Conservation (phyloP, 257 asterid species). For the Hygrophila difformis region DNA sequence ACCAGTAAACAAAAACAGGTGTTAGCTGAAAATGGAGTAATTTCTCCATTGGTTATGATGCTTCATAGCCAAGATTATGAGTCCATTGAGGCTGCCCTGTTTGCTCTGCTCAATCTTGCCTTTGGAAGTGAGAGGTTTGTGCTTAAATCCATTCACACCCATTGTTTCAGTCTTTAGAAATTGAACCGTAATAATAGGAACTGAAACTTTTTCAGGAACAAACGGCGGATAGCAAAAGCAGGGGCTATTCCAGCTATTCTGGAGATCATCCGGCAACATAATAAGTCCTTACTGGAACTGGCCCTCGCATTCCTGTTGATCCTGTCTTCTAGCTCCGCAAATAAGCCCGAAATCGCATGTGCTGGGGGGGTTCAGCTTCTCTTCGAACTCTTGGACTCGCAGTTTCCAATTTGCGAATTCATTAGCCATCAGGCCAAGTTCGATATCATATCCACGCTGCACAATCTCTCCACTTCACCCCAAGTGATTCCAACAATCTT, state of each 20-base stretch:
- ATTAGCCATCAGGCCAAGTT: slow-evolving; percentile 42
- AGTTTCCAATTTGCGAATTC: slow-evolving; percentile 21
- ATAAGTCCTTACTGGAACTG: slow-evolving; percentile 30
- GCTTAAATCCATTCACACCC: too few species aligned
- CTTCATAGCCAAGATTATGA: slow-evolving; percentile 19
- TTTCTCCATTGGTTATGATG: slow-evolving; percentile 48
- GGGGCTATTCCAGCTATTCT: slow-evolving; percentile 44
- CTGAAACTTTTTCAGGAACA: slow-evolving; percentile 44
- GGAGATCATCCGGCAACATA: slow-evolving; percentile 30
- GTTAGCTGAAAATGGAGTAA: slow-evolving; percentile 40
- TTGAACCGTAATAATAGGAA: slow-evolving; percentile 15
- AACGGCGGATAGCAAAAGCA: slow-evolving; percentile 33
- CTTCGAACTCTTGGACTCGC: slow-evolving; percentile 32
- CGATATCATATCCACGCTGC: slow-evolving; percentile 44
- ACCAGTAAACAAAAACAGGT: slow-evolving; percentile 42
- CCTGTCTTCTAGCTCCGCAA: slow-evolving; percentile 56
- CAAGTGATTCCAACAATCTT: slow-evolving; percentile 31
- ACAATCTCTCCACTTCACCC: slow-evolving; percentile 49
- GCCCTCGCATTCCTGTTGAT: slow-evolving; percentile 53
- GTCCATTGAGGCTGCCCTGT: slow-evolving; percentile 47
- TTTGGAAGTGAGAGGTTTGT: slow-evolving; percentile 62
- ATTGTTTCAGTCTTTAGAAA: background rate
- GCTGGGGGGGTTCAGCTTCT: slow-evolving; percentile 47
- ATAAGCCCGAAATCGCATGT: slow-evolving; percentile 53
- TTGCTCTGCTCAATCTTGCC: slow-evolving; percentile 54